Percentiles rank a stretch among this genome's conserved stretches.
phyloP scores from a whole-genome alignment of 345 rosid species.

The Citrus maxima region DNA sequence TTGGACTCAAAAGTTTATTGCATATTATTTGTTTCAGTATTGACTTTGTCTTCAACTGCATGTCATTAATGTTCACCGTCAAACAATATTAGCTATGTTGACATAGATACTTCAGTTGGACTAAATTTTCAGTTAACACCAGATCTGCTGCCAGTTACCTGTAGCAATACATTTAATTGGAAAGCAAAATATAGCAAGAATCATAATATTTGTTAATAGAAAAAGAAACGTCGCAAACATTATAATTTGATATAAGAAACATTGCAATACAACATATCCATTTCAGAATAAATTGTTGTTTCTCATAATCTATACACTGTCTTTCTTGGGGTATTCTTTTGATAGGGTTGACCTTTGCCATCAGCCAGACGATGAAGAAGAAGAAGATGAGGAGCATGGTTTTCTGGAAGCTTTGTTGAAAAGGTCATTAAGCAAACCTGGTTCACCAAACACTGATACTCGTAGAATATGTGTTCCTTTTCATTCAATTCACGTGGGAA shows the following conservation, averaged over 20 bases:
- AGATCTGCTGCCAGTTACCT: neutral
- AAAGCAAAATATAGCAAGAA: slow-evolving; percentile 9
- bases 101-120: neutral
- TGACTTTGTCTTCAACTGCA: slow-evolving; percentile 1
- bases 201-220: neutral
- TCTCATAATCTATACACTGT: slow-evolving; percentile 5
- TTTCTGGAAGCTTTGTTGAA: slow-evolving; percentile 52
- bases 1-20: neutral
- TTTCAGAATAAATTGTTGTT: neutral
- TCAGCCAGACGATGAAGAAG: slow-evolving; percentile 58
- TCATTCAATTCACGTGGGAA: slow-evolving; percentile 45
- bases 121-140: neutral
- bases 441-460: slow-evolving; percentile 31
- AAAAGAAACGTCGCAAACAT: neutral
- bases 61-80: neutral
- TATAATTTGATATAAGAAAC: neutral
- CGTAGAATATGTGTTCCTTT: slow-evolving; percentile 46
- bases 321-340: slow-evolving; percentile 15
- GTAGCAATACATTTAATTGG: neutral
- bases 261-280: neutral
- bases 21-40: neutral
- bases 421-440: slow-evolving; percentile 29
- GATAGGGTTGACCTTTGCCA: slow-evolving; percentile 70
- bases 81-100: neutral
- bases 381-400: slow-evolving; percentile 58